Evolutionary conservation across 2,329 filamentous ascomycete genomes (phyloP).

Genomic region (Aspergillus caelatus): DNA sequence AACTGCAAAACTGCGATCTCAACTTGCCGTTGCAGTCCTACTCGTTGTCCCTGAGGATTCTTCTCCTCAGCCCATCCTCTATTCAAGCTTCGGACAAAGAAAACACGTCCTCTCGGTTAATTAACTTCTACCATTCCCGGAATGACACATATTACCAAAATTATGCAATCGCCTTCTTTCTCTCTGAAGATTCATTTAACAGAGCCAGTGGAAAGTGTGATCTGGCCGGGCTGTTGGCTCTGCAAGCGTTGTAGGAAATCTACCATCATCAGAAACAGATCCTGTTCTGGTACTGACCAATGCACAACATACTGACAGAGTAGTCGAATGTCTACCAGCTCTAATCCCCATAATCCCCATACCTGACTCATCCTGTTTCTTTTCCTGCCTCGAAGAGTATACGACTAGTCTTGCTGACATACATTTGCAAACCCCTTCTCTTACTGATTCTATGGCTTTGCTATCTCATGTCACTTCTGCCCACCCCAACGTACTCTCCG

Average conservation of each 20-base stretch:
- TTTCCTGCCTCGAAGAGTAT: constrained; percentile 27
- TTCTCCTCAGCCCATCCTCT: constrained; percentile 24
- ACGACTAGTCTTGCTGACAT: constrained; percentile 41
- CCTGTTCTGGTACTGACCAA: neutral
- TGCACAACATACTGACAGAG: constrained; percentile 10
- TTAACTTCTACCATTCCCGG: constrained; percentile 13
- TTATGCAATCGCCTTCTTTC: constrained; percentile 26
- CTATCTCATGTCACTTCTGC: constrained; percentile 23
- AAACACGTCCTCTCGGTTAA: constrained; percentile 22
- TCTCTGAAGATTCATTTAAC: constrained; percentile 25
- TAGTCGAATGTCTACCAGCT: constrained; percentile 24
- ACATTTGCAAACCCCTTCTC: constrained; percentile 8
- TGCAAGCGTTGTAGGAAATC: constrained; percentile 30
- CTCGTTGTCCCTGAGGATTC: constrained; percentile 16
- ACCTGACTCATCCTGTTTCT: constrained; percentile 28
- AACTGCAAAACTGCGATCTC: constrained; percentile 25
- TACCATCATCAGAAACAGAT: neutral
- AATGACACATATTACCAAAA: neutral
- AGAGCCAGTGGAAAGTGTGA: constrained; percentile 22
- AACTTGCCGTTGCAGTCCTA: constrained; percentile 11
- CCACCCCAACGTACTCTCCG: constrained; percentile 22
- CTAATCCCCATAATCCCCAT: constrained; percentile 35
- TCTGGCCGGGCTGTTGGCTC: constrained; percentile 22
- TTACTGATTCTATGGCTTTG: constrained; percentile 22
- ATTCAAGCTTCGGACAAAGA: constrained; percentile 20